Base-by-base conservation (phyloP, 495 filamentous ascomycete genomes). In the Neurospora sublineolata region DNA sequence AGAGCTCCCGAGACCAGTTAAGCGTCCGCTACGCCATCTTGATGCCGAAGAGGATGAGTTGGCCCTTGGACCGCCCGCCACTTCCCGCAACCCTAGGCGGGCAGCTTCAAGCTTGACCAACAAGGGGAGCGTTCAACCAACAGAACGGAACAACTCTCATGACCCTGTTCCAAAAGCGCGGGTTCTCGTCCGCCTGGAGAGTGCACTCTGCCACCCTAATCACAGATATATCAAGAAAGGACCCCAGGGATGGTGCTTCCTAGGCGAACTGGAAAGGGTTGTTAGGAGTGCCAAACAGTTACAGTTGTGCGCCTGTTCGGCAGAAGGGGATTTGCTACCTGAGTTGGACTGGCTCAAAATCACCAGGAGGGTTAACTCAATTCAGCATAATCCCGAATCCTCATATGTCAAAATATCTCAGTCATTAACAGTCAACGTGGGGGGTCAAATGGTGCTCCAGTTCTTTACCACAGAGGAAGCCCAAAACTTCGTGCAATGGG, bases 301-400 rank as follows among this genome's bases (percentile, higher is more conserved):
- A 1, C 71, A 77, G 37, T 69, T 79, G n/a, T 72, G 76, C 14
- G 77, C 72, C 0, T 69, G 74, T 38, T 64, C 23, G 3, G 16
- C 37, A 1, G 42, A 75, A 37, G 74, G 72, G 10, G 37, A 46
- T n/a, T 39, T n/a, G 12, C 52, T 69, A 4, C 23, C 68, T 16
- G 38, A 69, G 33, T 71, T 37, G 68, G 6, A 41, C 8, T 79
- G 77, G 77, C 75, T 79, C 16, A 74, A 69, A 18, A 75, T 79
- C 27, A 72, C 73, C 3, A 16, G 7, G 4, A 75, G 72, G 38
- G 27, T 68, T 3, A 58, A 70, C 4, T 20, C 10, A 0, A 30
- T 79, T 60, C 2, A 8, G 3, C 71, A 71, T 12, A 60, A 60
- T 33, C 14, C 52, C 6, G 8, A 4, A 3, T 60, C 52, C 12